These are phyloP conservation scores for Neurospora terricola DNA, from an alignment of 495 filamentous ascomycete genomes.

Conservation along the genomic window DNA sequence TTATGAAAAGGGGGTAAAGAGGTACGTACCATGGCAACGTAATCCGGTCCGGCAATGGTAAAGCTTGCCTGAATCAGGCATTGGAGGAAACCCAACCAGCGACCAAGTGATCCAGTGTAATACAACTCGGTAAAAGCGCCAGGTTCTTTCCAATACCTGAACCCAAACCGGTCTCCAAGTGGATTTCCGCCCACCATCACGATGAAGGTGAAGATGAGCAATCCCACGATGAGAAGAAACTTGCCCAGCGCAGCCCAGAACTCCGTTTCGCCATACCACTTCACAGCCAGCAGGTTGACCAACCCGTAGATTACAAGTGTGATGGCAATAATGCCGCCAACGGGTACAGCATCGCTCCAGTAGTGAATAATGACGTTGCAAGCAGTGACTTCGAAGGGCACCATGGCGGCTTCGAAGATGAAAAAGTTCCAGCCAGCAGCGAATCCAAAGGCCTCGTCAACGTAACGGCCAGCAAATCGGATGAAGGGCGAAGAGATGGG, in stretches of 20 bases:
- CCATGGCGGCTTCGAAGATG: constrained; percentile 54
- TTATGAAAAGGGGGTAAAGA: no score
- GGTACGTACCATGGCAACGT: constrained; percentile 52
- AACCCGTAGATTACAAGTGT: constrained; percentile 50
- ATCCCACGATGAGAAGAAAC: constrained; percentile 54
- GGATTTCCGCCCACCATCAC: constrained; percentile 71
- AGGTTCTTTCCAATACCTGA: constrained; percentile 64
- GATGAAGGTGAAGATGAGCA: constrained; percentile 63
- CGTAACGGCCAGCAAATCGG: constrained; percentile 69
- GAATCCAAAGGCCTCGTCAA: constrained; percentile 62
- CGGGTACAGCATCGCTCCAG: constrained; percentile 56
- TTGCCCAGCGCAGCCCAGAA: constrained; percentile 61
- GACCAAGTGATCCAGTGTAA: constrained; percentile 47
- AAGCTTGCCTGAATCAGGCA: constrained; percentile 69
- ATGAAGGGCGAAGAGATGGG: constrained; percentile 78
- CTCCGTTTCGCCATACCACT: constrained; percentile 50
- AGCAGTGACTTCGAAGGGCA: constrained; percentile 64
- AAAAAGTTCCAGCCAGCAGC: constrained; percentile 70
- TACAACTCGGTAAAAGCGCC: constrained; percentile 59
- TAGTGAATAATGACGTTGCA: constrained; percentile 59
- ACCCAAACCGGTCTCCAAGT: constrained; percentile 56
- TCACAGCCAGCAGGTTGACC: constrained; percentile 51
- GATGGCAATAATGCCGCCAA: constrained; percentile 51
- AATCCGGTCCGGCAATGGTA: constrained; percentile 73
- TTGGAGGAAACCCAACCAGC: constrained; percentile 62